A percentile compares a stretch with the other conserved stretches of the same genome.
Conservation (phyloP, 2,329 filamentous ascomycete species). For the Shiraia bambusicola region DNA sequence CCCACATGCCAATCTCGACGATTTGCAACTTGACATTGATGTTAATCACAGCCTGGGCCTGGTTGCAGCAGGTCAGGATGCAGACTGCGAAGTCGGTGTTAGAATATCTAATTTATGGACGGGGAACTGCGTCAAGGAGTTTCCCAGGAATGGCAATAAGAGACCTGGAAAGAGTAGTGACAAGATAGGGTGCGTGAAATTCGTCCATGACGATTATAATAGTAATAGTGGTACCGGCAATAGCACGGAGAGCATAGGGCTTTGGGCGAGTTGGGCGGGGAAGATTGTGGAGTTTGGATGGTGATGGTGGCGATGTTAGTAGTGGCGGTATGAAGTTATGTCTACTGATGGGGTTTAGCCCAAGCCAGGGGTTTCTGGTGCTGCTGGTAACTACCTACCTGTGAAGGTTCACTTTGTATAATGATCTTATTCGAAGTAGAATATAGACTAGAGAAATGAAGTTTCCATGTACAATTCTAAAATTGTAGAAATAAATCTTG, state of each 20-base stretch:
- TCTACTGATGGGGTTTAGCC: too few species aligned
- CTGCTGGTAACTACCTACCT: too few species aligned
- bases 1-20: slow-evolving; percentile 28
- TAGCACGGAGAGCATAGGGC: slow-evolving; percentile 9
- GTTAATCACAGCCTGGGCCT: slow-evolving; percentile 33
- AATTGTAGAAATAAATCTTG: too few species aligned
- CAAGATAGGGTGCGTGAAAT: slow-evolving; percentile 29
- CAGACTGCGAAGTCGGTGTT: slow-evolving; percentile 17
- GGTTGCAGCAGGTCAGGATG: slow-evolving; percentile 36
- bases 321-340: too few species aligned
- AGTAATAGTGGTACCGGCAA: too few species aligned
- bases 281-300: slow-evolving; percentile 22
- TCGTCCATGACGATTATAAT: slow-evolving; percentile 25
- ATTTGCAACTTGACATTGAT: slow-evolving; percentile 31
- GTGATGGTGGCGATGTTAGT: too few species aligned
- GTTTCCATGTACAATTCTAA: too few species aligned
- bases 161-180: neutral
- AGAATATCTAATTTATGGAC: slow-evolving; percentile 38
- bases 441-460: too few species aligned
- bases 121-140: slow-evolving; percentile 29
- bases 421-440: too few species aligned
- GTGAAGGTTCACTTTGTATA: too few species aligned
- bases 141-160: slow-evolving; percentile 4
- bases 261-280: slow-evolving; percentile 29
- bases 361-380: too few species aligned